Conservation (phyloP, 805 yeast species). For the Metschnikowia dekortorum region DNA sequence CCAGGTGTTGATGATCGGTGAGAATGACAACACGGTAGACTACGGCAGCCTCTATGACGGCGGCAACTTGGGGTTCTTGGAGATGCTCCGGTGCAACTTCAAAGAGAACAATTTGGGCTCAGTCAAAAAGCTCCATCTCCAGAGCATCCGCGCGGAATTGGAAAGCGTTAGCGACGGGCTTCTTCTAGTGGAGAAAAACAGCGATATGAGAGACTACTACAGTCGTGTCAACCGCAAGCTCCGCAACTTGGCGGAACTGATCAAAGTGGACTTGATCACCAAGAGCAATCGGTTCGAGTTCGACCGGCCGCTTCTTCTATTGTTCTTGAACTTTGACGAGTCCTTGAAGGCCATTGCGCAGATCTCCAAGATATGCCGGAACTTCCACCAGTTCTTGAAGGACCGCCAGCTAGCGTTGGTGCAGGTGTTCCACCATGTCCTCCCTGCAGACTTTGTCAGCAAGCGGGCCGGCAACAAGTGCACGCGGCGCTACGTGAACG, state of each 20-base stretch:
- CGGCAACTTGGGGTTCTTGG: constrained; percentile 34
- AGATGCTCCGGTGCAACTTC: constrained; percentile 41
- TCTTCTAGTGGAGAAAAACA: constrained; percentile 21
- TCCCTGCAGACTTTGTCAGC: constrained; percentile 27
- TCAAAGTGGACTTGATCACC: constrained; percentile 36
- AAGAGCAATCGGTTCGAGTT: constrained; percentile 40
- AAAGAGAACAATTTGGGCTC: constrained; percentile 47
- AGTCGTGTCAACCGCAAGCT: constrained; percentile 27
- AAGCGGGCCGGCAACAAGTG: constrained; percentile 15
- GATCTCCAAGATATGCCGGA: constrained; percentile 43
- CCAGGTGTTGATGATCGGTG: constrained; percentile 45
- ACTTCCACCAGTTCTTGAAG: constrained; percentile 37
- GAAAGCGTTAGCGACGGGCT: constrained; percentile 28
- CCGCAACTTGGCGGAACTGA: constrained; percentile 31
- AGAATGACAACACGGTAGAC: constrained; percentile 12
- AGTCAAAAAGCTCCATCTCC: constrained; percentile 28
- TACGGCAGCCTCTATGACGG: constrained; percentile 21
- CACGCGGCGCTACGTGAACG: constrained; percentile 26
- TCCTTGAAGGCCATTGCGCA: constrained; percentile 43
- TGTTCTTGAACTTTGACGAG: constrained; percentile 45
- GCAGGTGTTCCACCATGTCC: constrained; percentile 32
- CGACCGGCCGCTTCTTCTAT: constrained; percentile 45
- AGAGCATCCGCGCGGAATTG: constrained; percentile 23
- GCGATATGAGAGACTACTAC: constrained; percentile 24
- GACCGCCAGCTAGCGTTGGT: constrained; percentile 40